Evolutionary conservation across 1,139 yeast genomes (phyloP).

Genomic region (Pichia sp.): DNA sequence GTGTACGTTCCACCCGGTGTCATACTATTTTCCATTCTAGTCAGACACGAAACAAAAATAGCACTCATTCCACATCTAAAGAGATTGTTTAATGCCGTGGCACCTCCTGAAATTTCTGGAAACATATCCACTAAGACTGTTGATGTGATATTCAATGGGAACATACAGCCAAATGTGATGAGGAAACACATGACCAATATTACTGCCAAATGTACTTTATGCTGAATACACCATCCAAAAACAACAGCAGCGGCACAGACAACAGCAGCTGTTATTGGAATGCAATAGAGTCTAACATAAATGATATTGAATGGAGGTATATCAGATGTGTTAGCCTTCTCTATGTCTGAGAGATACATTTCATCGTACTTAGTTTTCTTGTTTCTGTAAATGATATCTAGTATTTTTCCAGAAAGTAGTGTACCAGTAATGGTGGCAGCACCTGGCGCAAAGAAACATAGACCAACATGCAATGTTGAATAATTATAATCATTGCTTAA

Average conservation of each 20-base stretch:
- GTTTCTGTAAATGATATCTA: slow-evolving; percentile 45
- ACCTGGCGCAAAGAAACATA: slow-evolving; percentile 62
- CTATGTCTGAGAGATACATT: slow-evolving; percentile 20
- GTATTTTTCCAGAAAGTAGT: slow-evolving; percentile 42
- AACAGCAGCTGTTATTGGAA: slow-evolving; percentile 37
- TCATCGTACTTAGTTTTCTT: slow-evolving; percentile 27
- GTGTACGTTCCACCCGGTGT: slow-evolving; percentile 66
- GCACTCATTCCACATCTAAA: slow-evolving; percentile 63
- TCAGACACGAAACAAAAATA: slow-evolving; percentile 58
- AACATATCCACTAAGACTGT: slow-evolving; percentile 62
- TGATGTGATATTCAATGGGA: slow-evolving; percentile 47
- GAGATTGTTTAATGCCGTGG: slow-evolving; percentile 59
- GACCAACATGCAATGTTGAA: slow-evolving; percentile 54
- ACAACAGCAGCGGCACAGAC: slow-evolving; percentile 43
- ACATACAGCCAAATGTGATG: slow-evolving; percentile 52
- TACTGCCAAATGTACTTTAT: slow-evolving; percentile 48
- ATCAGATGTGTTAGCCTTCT: slow-evolving; percentile 11
- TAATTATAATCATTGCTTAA: slow-evolving; percentile 49
- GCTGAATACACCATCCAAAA: slow-evolving; percentile 71
- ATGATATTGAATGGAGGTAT: slow-evolving; percentile 42
- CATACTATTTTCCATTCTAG: slow-evolving; percentile 51
- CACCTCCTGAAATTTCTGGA: slow-evolving; percentile 59
- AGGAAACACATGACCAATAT: slow-evolving; percentile 56
- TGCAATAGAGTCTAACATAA: slow-evolving; percentile 44
- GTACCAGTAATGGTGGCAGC: slow-evolving; percentile 57